Evolutionary conservation across 2,329 filamentous ascomycete genomes (phyloP).

Genomic region (Stagonosporopsis vannaccii): DNA sequence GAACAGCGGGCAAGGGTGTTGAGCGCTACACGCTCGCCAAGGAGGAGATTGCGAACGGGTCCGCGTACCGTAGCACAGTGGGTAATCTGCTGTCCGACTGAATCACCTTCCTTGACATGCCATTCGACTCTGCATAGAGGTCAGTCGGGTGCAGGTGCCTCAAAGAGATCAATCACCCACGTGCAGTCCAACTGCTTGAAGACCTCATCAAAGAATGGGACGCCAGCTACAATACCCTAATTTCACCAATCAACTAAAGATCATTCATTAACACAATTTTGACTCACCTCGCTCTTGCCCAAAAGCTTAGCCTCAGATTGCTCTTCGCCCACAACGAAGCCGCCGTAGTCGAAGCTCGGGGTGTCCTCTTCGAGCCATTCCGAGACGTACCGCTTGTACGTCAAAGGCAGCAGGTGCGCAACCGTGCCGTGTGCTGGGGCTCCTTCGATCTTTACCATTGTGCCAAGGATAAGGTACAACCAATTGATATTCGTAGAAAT

Average conservation of each 20-base stretch:
- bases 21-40: constrained; percentile 92
- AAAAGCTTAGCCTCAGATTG: constrained; percentile 59
- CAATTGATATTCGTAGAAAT: background rate
- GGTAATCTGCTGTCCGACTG: constrained; percentile 63
- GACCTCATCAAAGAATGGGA: constrained; percentile 95
- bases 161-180: constrained; percentile 49
- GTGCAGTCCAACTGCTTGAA: constrained; percentile 88
- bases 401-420: constrained; percentile 79
- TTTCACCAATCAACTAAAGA: constrained; percentile 1
- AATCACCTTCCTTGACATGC: constrained; percentile 78
- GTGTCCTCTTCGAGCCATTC: constrained; percentile 96
- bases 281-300: constrained; percentile 62
- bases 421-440: constrained; percentile 66
- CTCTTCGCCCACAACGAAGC: constrained; percentile 87
- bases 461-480: background rate
- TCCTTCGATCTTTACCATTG: constrained; percentile 53
- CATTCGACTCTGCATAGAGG: constrained; percentile 68
- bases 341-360: constrained; percentile 94
- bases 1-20: constrained; percentile 92
- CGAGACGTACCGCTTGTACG: constrained; percentile 81
- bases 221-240: constrained; percentile 82
- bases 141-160: background rate
- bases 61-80: constrained; percentile 83
- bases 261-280: background rate
- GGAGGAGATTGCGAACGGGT: constrained; percentile 80